Base-by-base conservation (phyloP, 768 basidiomycete genomes). In the Panaeolus papilionaceus region DNA sequence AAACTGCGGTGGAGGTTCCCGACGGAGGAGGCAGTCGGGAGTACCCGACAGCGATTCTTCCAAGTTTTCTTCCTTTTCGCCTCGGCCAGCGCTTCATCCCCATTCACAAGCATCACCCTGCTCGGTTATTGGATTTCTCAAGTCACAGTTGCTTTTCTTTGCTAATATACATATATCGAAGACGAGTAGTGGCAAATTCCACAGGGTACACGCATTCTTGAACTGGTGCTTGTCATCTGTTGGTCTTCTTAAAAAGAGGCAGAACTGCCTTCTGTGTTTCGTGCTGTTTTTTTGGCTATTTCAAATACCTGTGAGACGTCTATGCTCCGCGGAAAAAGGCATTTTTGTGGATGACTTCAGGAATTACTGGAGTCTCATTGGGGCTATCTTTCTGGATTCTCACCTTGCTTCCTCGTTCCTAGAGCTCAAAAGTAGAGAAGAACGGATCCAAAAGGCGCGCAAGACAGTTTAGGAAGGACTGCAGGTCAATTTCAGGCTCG, bases 111-210 rank as follows among this genome's bases (percentile, higher is more conserved):
- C 45, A 14, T 39, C 44, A 5, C 11, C 11, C 5, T 14, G 5
- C n/a, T 54, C 26, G 51, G 51, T 33, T 26, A 26, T 54, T n/a
- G 26, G 33, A 23, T 26, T 3, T 33, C 11, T 37, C 54, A 33
- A 58, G 54, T 28, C 28, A 33, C 28, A 9, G 28, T 58, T 58
- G 28, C 54, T 58, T 33, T 33, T 28, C 54, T 33, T 11, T 23
- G 28, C 2, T 33, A 23, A 8, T 58, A 28, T 58, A 33, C 8
- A 28, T 58, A 16, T 28, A 58, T 58, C 54, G 54, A 58, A 58
- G 54, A 18, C 28, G 54, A 58, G 28, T 58, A 33, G 28, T 58
- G 54, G 54, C 54, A 9, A 58, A 26, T 51, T 58, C 28, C 28
- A 33, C 10, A 12, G 54, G 54, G 6, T 51, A 18, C 4, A 51